These are phyloP conservation scores for Raffaelea albimanens DNA, from an alignment of 2,329 filamentous ascomycete genomes.

Conservation along the genomic window DNA sequence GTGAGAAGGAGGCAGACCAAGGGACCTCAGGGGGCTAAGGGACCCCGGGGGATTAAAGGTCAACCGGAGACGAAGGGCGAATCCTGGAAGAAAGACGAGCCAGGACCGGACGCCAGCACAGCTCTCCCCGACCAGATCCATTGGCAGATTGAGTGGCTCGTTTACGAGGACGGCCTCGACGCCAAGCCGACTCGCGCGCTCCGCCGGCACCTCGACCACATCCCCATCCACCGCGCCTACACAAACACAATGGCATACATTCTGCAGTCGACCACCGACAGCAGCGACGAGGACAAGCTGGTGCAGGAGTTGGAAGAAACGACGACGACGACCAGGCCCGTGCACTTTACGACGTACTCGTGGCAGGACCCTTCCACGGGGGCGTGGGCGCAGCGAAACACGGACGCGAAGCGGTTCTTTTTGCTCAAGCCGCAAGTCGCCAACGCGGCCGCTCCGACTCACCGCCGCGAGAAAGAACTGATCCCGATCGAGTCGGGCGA, in stretches of 20 bases:
- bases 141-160: constrained; percentile 59
- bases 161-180: constrained; percentile 18
- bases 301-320: not conserved
- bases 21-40: too few species aligned
- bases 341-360: constrained; percentile 8
- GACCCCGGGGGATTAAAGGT: too few species aligned
- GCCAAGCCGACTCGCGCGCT: constrained; percentile 22
- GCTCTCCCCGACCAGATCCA: constrained; percentile 33
- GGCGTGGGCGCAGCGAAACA: too few species aligned
- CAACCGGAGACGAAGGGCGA: too few species aligned
- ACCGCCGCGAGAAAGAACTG: constrained; percentile 23
- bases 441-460: not conserved
- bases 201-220: constrained; percentile 27
- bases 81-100: too few species aligned
- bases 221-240: constrained; percentile 18
- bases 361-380: constrained; percentile 16
- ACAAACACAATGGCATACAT: constrained; percentile 18
- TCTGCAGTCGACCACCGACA: too few species aligned
- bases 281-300: constrained; percentile 4
- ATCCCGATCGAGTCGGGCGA: constrained; percentile 41
- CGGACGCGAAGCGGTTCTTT: too few species aligned
- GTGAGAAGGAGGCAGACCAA: not conserved
- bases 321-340: not conserved
- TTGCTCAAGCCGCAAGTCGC: constrained; percentile 13
- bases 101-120: constrained; percentile 19